phyloP scores from a whole-genome alignment of 139 green algal genomes.

The Tetradesmus obliquus region DNA sequence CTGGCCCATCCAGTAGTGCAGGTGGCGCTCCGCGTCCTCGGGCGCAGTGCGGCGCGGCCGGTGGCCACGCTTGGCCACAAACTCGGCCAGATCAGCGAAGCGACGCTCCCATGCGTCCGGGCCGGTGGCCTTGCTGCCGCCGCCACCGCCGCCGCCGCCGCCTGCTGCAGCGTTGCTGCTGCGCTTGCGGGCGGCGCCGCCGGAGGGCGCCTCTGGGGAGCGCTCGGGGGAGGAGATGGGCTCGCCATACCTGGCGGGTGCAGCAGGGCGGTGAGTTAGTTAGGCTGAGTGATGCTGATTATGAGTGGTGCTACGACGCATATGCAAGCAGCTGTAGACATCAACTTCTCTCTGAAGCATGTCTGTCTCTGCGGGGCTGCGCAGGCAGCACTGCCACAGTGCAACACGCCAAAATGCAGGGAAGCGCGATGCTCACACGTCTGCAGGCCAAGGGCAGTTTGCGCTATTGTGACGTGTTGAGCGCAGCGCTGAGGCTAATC shows the following conservation, averaged over 20 bases:
- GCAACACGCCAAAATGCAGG: no score
- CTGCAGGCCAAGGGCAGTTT: no score
- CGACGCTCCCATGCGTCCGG: constrained; percentile 5
- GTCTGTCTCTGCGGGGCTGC: no score
- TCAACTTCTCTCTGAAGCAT: no score
- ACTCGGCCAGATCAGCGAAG: constrained; percentile 27
- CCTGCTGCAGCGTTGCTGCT: not conserved
- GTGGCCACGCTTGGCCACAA: constrained; percentile 44
- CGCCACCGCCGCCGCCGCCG: constrained; percentile 12
- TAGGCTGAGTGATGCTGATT: no score
- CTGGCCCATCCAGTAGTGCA: constrained; percentile 51
- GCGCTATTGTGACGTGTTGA: no score
- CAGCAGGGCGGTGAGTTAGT: not conserved
- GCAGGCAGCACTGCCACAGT: no score
- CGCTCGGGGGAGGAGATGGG: not conserved
- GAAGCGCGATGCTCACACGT: no score
- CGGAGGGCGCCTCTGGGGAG: not conserved
- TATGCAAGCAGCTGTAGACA: no score
- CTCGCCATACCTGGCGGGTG: constrained; percentile 8
- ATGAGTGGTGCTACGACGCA: no score
- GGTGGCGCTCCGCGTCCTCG: constrained; percentile 36
- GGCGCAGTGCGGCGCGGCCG: not conserved
- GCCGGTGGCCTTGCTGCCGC: not conserved
- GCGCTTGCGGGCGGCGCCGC: constrained; percentile 5
- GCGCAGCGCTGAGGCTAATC: no score